These are phyloP conservation scores for Nyssa sinensis DNA, from an alignment of 148 eudicot species.

Conservation along the genomic window DNA sequence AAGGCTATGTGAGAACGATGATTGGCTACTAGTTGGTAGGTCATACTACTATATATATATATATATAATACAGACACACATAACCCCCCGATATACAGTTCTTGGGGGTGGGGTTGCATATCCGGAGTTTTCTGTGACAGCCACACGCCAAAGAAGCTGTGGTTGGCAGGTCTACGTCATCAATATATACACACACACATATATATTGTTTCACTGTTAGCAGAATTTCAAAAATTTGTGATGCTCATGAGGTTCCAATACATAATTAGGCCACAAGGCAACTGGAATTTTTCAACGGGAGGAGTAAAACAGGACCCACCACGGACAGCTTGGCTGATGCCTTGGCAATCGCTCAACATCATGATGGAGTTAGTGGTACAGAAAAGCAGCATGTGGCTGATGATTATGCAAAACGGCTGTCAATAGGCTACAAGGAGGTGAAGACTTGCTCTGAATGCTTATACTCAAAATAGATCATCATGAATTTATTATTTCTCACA, in stretches of 20 bases:
- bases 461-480: not conserved
- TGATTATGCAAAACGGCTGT: constrained; percentile 93
- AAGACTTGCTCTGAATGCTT: constrained; percentile 3
- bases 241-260: constrained; percentile 5
- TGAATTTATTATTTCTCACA: constrained; percentile 29
- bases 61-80: too few species aligned
- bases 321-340: constrained; percentile 81
- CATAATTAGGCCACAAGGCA: constrained; percentile 86
- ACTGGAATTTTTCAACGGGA: constrained; percentile 75
- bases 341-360: constrained; percentile 92
- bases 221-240: not conserved
- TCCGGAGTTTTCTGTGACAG: too few species aligned
- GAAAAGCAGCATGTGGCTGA: constrained; percentile 90
- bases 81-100: too few species aligned
- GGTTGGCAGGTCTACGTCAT: too few species aligned
- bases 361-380: constrained; percentile 95
- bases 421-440: constrained; percentile 85
- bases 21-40: constrained; percentile 92
- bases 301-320: constrained; percentile 59
- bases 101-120: too few species aligned
- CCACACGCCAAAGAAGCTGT: too few species aligned
- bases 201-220: too few species aligned
- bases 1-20: constrained; percentile 84
- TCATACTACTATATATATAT: too few species aligned
- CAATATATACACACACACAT: too few species aligned